These are phyloP conservation scores for Talaromyces sp. DNA, from an alignment of 2,329 filamentous ascomycete genomes.

Conservation along the genomic window DNA sequence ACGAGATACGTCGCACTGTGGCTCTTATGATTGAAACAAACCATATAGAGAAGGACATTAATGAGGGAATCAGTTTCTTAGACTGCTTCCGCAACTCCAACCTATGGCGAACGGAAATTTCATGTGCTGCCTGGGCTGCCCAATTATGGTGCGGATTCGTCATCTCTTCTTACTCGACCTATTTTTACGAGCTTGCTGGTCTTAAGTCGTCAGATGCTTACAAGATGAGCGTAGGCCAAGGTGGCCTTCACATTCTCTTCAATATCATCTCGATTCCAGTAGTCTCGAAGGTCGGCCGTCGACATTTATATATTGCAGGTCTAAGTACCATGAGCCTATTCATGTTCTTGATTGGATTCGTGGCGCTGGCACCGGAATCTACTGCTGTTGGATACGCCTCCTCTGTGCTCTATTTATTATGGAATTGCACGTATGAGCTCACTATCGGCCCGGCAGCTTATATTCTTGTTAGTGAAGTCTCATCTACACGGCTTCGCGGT, in stretches of 20 bases:
- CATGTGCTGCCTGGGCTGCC: constrained; percentile 38
- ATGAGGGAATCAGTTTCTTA: constrained; percentile 7
- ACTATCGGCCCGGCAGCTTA: constrained; percentile 42
- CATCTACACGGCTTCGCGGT: constrained; percentile 37
- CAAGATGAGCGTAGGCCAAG: constrained; percentile 32
- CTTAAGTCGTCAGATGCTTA: constrained; percentile 28
- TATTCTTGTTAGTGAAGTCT: constrained; percentile 43
- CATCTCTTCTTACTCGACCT: constrained; percentile 49
- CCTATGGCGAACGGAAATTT: constrained; percentile 36
- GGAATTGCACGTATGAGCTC: constrained; percentile 35
- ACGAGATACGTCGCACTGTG: constrained; percentile 3
- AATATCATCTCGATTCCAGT: constrained; percentile 28
- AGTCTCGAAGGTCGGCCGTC: constrained; percentile 27
- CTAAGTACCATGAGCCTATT: constrained; percentile 27
- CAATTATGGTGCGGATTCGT: constrained; percentile 40
- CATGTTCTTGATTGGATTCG: constrained; percentile 32
- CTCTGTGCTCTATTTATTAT: constrained; percentile 33
- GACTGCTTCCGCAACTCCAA: constrained; percentile 39
- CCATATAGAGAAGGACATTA: constrained; percentile 6
- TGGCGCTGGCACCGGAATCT: constrained; percentile 38
- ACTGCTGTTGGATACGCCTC: constrained; percentile 29
- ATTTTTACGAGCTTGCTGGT: constrained; percentile 44
- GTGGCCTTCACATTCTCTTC: constrained; percentile 30
- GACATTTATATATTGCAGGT: constrained; percentile 26
- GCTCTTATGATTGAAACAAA: constrained; percentile 8